Percentiles rank a stretch among this genome's conserved stretches.
Conservation (phyloP, 108 stramenopile genomes). For the Conticribra guillardii region DNA sequence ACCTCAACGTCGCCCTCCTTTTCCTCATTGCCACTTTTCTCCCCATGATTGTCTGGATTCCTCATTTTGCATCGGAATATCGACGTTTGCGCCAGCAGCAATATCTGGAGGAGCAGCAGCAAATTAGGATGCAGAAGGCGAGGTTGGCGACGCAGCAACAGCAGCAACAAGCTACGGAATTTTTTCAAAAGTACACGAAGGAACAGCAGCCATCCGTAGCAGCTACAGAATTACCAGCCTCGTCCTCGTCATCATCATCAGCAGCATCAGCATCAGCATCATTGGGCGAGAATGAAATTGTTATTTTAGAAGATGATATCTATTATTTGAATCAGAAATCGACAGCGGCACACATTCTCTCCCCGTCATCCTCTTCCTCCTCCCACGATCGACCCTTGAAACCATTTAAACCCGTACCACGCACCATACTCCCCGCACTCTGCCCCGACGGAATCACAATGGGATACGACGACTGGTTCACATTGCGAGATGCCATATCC, state of each 20-base stretch:
- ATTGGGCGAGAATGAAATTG: slow-evolving; percentile 21
- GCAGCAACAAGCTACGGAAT: not conserved
- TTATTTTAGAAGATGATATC: slow-evolving; percentile 13
- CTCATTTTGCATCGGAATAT: slow-evolving; percentile 25
- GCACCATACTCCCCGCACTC: slow-evolving; percentile 53
- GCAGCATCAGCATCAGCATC: not conserved
- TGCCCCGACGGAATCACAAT: slow-evolving; percentile 70
- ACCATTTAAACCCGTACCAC: slow-evolving; percentile 10
- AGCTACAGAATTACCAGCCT: not conserved
- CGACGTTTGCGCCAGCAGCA: slow-evolving; percentile 3
- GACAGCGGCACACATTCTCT: not conserved
- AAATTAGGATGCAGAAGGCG: slow-evolving; percentile 26
- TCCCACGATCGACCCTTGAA: not conserved
- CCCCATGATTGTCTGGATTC: slow-evolving; percentile 47
- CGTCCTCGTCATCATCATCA: too few relatives aligned
- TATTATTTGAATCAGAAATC: slow-evolving; percentile 8
- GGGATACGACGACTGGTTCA: slow-evolving; percentile 73
- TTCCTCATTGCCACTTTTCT: slow-evolving; percentile 40
- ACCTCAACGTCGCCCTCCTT: slow-evolving; percentile 34
- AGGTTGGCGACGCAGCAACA: slow-evolving; percentile 21
- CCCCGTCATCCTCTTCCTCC: not conserved
- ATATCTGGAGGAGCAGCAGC: slow-evolving; percentile 16
- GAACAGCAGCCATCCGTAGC: not conserved
- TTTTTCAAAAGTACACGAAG: not conserved
- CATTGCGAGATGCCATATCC: slow-evolving; percentile 63